Percentiles rank a stretch among this genome's conserved stretches.
These are phyloP conservation scores for Penicillium samsonianum DNA, from an alignment of 495 filamentous ascomycete genomes.

Conservation along the genomic window DNA sequence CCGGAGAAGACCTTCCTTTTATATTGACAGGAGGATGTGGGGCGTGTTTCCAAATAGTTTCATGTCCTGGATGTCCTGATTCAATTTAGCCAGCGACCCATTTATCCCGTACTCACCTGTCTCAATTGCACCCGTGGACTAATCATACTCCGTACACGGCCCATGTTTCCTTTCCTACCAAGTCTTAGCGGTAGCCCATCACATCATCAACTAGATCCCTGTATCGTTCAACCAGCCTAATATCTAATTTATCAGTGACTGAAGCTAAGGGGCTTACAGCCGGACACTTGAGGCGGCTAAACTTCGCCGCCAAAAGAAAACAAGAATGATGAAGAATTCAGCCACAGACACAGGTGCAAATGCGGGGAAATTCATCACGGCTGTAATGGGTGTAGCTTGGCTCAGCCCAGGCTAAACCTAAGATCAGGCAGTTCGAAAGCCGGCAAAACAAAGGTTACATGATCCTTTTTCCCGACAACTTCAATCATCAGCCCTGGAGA, in stretches of 20 bases:
- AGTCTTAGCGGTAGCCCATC: background rate
- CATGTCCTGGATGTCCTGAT: background rate
- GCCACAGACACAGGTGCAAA: constrained; percentile 4
- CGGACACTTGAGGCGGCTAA: background rate
- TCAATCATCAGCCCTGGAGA: background rate
- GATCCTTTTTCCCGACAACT: background rate
- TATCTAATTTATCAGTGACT: background rate
- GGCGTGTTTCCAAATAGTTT: constrained; percentile 6
- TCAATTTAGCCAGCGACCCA: constrained; percentile 11
- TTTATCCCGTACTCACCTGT: constrained; percentile 4
- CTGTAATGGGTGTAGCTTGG: constrained; percentile 4
- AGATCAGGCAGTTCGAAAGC: background rate
- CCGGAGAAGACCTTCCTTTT: background rate
- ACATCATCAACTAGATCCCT: background rate
- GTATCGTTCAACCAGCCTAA: constrained; percentile 4
- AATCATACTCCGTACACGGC: background rate
- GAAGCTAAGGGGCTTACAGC: background rate
- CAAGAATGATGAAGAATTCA: constrained; percentile 1
- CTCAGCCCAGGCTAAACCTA: constrained; percentile 2
- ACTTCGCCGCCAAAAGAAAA: background rate
- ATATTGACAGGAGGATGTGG: constrained; percentile 5
- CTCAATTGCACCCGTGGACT: background rate
- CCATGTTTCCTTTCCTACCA: background rate
- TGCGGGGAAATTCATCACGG: constrained; percentile 11
- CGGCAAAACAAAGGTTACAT: background rate